Evolutionary conservation across 2,329 filamentous ascomycete genomes (phyloP).

Genomic region (Neoarthrinium moseri): DNA sequence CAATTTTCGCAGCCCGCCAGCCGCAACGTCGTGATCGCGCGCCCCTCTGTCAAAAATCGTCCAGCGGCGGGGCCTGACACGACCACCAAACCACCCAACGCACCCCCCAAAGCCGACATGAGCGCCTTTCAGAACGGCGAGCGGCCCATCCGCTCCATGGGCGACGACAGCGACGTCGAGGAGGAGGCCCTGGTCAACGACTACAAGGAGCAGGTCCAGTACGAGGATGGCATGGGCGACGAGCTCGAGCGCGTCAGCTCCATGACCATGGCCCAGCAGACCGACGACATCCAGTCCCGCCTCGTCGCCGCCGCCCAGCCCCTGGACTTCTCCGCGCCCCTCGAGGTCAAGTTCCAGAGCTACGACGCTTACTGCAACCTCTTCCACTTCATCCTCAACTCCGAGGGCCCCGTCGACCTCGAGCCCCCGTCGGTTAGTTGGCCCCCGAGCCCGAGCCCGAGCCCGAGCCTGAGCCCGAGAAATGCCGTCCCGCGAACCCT

Average conservation of each 20-base stretch:
- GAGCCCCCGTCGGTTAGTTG: conserved; percentile 88
- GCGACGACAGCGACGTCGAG: conserved; percentile 90
- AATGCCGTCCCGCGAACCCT: conserved; percentile 5
- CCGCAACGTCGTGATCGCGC: background rate
- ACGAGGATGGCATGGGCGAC: conserved; percentile 75
- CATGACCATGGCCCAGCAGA: conserved; percentile 68
- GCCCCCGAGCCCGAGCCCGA: too few species aligned
- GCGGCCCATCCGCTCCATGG: conserved; percentile 58
- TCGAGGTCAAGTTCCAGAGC: conserved; percentile 97
- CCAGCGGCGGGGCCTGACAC: conserved; percentile 6
- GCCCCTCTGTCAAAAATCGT: conserved; percentile 7
- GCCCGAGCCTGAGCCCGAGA: background rate
- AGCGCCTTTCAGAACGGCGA: conserved; percentile 62
- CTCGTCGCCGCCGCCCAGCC: conserved; percentile 90
- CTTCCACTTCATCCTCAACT: conserved; percentile 99
- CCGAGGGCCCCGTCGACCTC: conserved; percentile 95
- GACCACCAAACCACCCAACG: background rate
- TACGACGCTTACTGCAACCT: conserved; percentile 99
- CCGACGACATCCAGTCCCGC: conserved; percentile 90
- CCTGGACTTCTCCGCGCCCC: conserved; percentile 90
- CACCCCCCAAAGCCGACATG: conserved; percentile 38
- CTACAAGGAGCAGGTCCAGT: conserved; percentile 95
- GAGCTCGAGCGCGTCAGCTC: conserved; percentile 76
- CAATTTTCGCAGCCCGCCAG: background rate
- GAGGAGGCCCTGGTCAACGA: conserved; percentile 95